Base-by-base conservation (phyloP, 805 yeast species). In the Yarrowia keelungensis region DNA sequence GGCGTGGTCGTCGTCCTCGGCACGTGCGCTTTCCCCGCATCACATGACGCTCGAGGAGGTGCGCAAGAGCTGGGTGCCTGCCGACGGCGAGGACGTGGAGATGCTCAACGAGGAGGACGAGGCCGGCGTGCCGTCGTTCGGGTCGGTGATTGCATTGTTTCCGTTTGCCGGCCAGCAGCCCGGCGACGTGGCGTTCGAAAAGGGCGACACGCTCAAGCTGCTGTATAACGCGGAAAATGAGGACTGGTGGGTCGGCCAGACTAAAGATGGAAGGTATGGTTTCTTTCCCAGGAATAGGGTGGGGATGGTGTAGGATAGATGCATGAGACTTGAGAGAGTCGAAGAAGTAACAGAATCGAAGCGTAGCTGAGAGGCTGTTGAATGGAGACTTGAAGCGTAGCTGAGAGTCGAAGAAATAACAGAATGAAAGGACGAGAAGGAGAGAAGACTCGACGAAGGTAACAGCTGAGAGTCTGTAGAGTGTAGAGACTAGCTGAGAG, bases 201-300 rank as follows among this genome's bases (percentile, higher is more conserved):
- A 72, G 42, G 83, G 83, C 16, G 82, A 80, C 53, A 69, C 70
- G 62, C 74, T 80, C 58, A 71, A 73, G 42, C 76, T 81, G 9
- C 69, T 80, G 36, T 79, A 78, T 47, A 78, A 78, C 35, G 78
- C 75, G 53, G 74, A 74, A 12, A 79, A 77, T 38, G 76, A 78
- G 1, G 81, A 81, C 38, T 84, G 87, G 87, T 85, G 87, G 87
- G 77, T 78, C 69, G 87, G 86, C 14, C 73, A 74, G 56, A 76
- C 80, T 9, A 62, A 68, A 35, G 80, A 81, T 54, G 85, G 85
- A 1, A 69, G 72, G 5, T 70, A 73, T 8, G 87, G 87, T 0
- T 70, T 78, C 64, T 81, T 84, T 69, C 87, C 87, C 4, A 75
- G 77, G 42, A 85, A 84, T 68, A 83, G 83, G 71, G 83, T 83